Conservation (phyloP, 1,284 basidiomycete genomes). For the Phylloporus sp. region DNA sequence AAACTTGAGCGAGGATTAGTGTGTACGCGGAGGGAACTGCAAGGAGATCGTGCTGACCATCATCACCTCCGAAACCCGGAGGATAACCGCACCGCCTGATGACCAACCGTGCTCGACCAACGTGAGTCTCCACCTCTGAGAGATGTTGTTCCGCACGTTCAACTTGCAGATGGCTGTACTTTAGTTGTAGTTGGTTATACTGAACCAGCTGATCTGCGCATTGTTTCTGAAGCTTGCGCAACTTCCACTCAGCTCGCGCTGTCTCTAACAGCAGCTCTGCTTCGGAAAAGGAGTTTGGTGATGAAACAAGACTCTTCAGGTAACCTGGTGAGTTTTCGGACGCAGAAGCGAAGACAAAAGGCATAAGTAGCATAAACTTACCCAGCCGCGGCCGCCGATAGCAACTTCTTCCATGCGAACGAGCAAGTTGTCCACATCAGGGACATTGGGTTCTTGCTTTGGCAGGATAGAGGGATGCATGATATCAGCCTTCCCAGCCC, state of each 20-base stretch:
- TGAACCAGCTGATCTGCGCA: slow-evolving; percentile 8
- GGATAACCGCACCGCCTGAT: slow-evolving; percentile 7
- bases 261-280: slow-evolving; percentile 8
- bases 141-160: slow-evolving; percentile 5
- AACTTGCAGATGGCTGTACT: slow-evolving; percentile 12
- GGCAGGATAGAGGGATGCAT: too few relatives aligned
- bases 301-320: background rate
- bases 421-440: too few relatives aligned
- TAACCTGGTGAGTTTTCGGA: too few relatives aligned
- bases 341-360: too few relatives aligned
- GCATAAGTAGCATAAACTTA: too few relatives aligned
- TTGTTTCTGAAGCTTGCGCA: slow-evolving; percentile 8
- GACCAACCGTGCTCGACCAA: background rate
- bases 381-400: too few relatives aligned
- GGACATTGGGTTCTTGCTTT: too few relatives aligned
- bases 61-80: background rate
- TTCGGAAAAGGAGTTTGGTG: background rate
- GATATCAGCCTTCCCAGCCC: too few relatives aligned
- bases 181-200: slow-evolving; percentile 1
- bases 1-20: too few relatives aligned
- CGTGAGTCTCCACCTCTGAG: slow-evolving; percentile 7
- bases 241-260: slow-evolving; percentile 8
- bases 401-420: too few relatives aligned
- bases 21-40: too few relatives aligned
- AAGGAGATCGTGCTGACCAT: too few relatives aligned